Conservation (phyloP, 2,329 filamentous ascomycete genomes). For the Apiospora pterosperma region DNA sequence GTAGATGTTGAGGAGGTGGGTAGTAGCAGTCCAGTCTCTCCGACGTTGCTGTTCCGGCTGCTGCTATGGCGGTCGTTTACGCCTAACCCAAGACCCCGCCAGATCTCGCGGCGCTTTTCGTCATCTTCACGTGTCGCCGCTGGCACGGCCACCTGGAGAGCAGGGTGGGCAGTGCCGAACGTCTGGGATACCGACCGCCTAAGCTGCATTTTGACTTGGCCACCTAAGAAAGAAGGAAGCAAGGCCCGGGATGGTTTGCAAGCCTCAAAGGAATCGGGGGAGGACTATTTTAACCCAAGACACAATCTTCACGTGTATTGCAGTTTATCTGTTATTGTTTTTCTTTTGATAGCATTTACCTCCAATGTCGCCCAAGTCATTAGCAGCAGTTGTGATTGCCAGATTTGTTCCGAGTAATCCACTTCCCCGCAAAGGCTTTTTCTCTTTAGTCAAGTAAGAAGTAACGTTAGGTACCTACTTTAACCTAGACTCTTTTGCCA, state of each 20-base stretch:
- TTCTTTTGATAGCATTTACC: background rate
- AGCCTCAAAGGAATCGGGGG: background rate
- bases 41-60: constrained; percentile 7
- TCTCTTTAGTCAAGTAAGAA: no score
- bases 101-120: background rate
- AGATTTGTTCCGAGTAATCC: background rate
- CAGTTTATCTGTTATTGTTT: background rate
- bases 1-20: background rate
- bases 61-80: background rate
- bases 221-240: background rate
- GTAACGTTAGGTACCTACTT: no score
- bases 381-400: background rate
- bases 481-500: background rate
- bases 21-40: background rate
- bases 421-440: background rate
- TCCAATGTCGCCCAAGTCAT: background rate
- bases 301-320: background rate
- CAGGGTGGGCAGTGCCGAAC: constrained; percentile 2
- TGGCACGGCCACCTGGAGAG: constrained; percentile 1
- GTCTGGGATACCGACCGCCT: constrained; percentile 5
- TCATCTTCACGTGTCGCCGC: background rate
- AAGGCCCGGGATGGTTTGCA: background rate
- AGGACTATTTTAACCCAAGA: background rate
- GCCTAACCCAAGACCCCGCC: background rate
- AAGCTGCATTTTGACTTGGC: background rate